Evolutionary conservation across 2,329 filamentous ascomycete genomes (phyloP), one percentile per base, ranked within the genome.

Genomic region (Tolypocladium amazonense): DNA sequence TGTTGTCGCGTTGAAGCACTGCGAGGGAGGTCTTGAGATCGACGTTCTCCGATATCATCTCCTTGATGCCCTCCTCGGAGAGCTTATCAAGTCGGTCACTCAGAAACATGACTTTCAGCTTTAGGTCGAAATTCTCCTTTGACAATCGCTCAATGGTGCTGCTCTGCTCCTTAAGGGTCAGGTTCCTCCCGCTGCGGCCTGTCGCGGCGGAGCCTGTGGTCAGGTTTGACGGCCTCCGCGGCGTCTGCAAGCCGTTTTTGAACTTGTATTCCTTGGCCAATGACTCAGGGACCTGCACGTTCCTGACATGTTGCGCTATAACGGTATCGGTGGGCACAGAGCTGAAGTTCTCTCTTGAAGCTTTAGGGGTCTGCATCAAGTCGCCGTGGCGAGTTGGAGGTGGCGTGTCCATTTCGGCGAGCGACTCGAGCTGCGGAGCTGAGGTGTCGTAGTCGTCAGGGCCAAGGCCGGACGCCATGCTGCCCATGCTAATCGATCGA

Each of bases 91-190:
- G 78, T 1, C 93, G 89, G 72, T 97, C 90, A 68, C 93, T 95
- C 56, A 99, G 82, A 70, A 97, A 99, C 80, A 97, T 95, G 64
- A 97, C 94, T 72, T 96, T 95, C 74, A 97, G 86, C 75, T 97
- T 97, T 59, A 97, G 77, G 71, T 97, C 93, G 71, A 97, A 99
- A 65, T 99, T 99, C 73, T 99, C 94, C 75, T 99, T 99, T 62
- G 91, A 95, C 2, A 97, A 81, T 61, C 92, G 87, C 73, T 99
- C 94, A 64, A 99, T 97, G 18, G 93, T 97, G 74, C 89, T 96
- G 70, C 93, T 96, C 74, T 99, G 94, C 74, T 99, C 94, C 72
- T 97, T 97, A 47, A 99, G 78, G 0, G 94, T 97, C 74, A 99
- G 78, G 66, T 85, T 90, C 68, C 83, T 86, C 25, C 86, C 86